Evolutionary conservation across 768 basidiomycete genomes (phyloP).

Genomic region (Baorangia bicolor): DNA sequence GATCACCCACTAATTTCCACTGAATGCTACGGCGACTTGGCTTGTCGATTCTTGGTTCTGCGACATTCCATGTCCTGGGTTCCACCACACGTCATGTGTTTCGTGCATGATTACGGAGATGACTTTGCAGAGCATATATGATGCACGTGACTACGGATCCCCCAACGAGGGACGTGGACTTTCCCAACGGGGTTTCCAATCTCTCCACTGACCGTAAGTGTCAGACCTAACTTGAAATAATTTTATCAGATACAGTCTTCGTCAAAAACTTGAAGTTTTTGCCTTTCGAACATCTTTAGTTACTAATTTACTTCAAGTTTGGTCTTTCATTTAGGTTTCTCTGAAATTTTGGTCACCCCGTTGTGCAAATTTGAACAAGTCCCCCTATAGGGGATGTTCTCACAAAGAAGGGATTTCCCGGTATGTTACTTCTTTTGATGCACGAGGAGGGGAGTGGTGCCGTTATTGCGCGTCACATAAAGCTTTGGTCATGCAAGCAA

Average conservation of each 20-base stretch:
- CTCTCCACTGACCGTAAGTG: neutral
- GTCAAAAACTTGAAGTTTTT: neutral
- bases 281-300: neutral
- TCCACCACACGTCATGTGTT: neutral
- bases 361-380: conserved; percentile 1
- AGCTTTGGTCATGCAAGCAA: conserved; percentile 7
- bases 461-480: conserved; percentile 24
- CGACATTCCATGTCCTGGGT: neutral
- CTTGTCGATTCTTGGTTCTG: neutral
- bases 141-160: conserved; percentile 4
- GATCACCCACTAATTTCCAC: conserved; percentile 24
- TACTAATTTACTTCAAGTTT: neutral
- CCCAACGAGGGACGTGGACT: neutral
- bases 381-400: conserved; percentile 10
- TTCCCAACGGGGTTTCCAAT: neutral
- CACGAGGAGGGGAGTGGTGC: conserved; percentile 16
- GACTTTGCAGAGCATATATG: conserved; percentile 11
- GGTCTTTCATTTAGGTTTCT: neutral
- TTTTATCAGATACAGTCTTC: neutral
- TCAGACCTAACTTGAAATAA: neutral
- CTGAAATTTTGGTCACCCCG: neutral
- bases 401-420: conserved; percentile 23
- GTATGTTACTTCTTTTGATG: conserved; percentile 27
- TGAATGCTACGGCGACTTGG: conserved; percentile 6
- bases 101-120: conserved; percentile 22